Evolutionary conservation across 1,284 basidiomycete species (phyloP).

Genomic region (Ceratobasidium sp.): DNA sequence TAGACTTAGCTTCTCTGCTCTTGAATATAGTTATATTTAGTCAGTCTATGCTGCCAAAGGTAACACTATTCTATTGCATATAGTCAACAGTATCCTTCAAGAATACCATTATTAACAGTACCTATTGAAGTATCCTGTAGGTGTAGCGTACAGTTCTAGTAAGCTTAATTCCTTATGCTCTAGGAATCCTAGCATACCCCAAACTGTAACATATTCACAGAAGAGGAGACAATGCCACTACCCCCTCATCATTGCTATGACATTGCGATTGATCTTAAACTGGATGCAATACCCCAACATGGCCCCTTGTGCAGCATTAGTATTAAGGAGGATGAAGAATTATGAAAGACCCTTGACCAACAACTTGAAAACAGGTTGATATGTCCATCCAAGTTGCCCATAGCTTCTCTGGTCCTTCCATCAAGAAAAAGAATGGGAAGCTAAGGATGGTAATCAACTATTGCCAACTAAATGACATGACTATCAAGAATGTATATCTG

Average conservation of each 20-base stretch:
- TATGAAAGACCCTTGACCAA: slow-evolving; percentile 20
- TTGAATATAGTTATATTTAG: too few relatives aligned
- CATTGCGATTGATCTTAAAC: slow-evolving; percentile 45
- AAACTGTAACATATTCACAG: slow-evolving; percentile 47
- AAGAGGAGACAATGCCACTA: slow-evolving; percentile 35
- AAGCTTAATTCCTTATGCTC: too few relatives aligned
- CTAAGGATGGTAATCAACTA: slow-evolving; percentile 62
- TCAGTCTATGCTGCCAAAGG: too few relatives aligned
- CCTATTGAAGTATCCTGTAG: too few relatives aligned
- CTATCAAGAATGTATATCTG: neutral
- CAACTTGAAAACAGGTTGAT: slow-evolving; percentile 52
- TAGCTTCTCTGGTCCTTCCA: slow-evolving; percentile 63
- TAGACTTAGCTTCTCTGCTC: too few relatives aligned
- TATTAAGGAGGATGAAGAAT: slow-evolving; percentile 6
- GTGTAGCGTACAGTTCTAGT: too few relatives aligned
- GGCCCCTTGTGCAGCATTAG: slow-evolving; percentile 8
- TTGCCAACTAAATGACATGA: slow-evolving; percentile 54
- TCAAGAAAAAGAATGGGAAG: slow-evolving; percentile 63
- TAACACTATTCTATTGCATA: too few relatives aligned
- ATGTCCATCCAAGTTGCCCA: slow-evolving; percentile 56
- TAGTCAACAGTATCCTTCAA: too few relatives aligned
- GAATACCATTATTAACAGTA: too few relatives aligned
- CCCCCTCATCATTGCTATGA: slow-evolving; percentile 48
- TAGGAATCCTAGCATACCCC: too few relatives aligned
- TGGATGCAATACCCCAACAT: neutral